Conservation (phyloP, 208 protist genomes). For the Leishmania mexicana region DNA sequence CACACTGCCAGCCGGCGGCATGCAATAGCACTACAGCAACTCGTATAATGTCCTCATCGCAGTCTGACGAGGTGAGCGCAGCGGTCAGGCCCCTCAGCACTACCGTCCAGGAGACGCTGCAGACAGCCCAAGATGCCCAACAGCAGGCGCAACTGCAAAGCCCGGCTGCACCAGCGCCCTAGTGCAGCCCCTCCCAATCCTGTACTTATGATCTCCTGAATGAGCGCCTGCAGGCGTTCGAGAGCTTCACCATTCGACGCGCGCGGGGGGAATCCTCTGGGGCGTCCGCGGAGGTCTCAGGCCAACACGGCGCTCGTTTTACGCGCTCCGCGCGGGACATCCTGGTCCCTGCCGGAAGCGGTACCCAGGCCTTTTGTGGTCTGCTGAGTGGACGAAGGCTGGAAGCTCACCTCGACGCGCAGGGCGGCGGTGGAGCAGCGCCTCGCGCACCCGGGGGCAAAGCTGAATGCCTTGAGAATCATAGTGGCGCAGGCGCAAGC, state of each 20-base stretch:
- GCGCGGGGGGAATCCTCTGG: constrained; percentile 26
- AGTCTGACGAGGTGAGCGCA: neutral
- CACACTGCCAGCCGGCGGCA: neutral
- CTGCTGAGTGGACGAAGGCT: neutral
- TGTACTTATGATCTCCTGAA: constrained; percentile 8
- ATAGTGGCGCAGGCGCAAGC: constrained; percentile 31
- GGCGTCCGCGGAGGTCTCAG: constrained; percentile 1
- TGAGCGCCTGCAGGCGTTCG: constrained; percentile 35
- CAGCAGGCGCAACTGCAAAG: neutral
- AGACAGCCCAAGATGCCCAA: neutral
- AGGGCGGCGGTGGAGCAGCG: constrained; percentile 28
- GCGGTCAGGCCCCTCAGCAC: neutral
- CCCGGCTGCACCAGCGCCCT: neutral
- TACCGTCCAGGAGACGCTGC: constrained; percentile 7
- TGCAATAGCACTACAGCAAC: neutral
- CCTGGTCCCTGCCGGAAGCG: neutral
- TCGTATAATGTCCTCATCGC: neutral
- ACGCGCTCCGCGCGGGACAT: neutral
- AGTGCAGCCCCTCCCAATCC: neutral
- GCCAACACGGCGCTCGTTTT: neutral
- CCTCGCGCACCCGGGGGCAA: constrained; percentile 36
- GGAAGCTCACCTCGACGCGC: constrained; percentile 20
- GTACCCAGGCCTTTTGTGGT: neutral
- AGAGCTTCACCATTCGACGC: constrained; percentile 45
- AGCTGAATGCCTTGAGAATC: constrained; percentile 47